phyloP scores from a whole-genome alignment of 192 early-diverging fungal genomes.

The Obelidium mucronatum region DNA sequence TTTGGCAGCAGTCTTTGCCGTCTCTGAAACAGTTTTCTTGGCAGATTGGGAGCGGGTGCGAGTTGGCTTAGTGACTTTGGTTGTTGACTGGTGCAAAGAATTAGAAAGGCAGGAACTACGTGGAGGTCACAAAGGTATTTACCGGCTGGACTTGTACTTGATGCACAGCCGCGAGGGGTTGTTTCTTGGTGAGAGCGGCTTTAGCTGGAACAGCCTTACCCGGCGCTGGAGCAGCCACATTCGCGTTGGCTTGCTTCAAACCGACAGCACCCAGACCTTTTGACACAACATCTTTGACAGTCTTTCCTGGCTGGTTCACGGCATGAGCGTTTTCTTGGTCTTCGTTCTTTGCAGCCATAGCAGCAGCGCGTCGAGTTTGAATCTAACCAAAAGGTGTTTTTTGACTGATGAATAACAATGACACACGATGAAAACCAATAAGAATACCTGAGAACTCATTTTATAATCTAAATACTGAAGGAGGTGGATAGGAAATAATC shows the following conservation, averaged over 20 bases:
- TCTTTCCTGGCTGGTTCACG: not conserved
- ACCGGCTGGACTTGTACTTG: conserved; percentile 30
- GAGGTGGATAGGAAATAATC: too few relatives aligned
- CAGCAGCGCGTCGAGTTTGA: conserved; percentile 11
- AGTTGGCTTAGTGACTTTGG: conserved; percentile 31
- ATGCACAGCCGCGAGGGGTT: conserved; percentile 18
- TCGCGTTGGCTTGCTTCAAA: not conserved
- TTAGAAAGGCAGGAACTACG: not conserved
- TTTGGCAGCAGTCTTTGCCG: conserved; percentile 19
- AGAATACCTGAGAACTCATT: too few relatives aligned
- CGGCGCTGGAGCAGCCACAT: not conserved
- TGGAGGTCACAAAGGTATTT: not conserved
- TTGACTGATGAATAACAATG: not conserved
- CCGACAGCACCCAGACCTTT: not conserved
- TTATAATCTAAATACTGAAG: too few relatives aligned
- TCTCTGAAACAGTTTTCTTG: conserved; percentile 23
- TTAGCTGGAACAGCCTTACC: conserved; percentile 1
- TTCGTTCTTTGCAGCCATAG: not conserved
- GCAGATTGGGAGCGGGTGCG: conserved; percentile 22
- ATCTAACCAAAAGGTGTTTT: conserved; percentile 9
- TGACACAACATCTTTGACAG: not conserved
- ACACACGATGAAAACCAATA: too few relatives aligned
- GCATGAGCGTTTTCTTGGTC: conserved; percentile 15
- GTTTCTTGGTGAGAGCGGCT: not conserved
- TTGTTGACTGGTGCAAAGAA: conserved; percentile 15